Conservation (phyloP, 2,329 filamentous ascomycete genomes). For the Xylaria sp. region DNA sequence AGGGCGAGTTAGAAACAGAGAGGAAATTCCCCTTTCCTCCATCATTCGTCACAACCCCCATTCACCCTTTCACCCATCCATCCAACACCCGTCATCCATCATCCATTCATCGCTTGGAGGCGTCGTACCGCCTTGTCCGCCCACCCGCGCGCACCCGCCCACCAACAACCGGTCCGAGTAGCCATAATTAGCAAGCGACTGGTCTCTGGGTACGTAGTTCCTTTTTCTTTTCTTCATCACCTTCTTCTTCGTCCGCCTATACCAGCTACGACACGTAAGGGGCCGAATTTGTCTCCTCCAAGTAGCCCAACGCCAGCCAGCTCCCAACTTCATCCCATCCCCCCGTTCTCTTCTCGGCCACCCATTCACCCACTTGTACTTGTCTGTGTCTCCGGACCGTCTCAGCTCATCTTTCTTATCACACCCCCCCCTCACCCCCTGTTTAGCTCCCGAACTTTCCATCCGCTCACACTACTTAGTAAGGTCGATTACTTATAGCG, state of each 20-base stretch:
- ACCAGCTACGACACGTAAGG: constrained; percentile 11
- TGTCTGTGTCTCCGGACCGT: constrained; percentile 25
- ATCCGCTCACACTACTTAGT: not conserved
- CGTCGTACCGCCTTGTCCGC: constrained; percentile 40
- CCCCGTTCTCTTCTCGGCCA: too few relatives aligned
- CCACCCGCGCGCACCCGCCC: constrained; percentile 37
- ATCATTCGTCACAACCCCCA: not conserved
- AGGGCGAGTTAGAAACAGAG: not conserved
- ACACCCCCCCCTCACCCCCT: constrained; percentile 22
- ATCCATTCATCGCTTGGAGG: constrained; percentile 21
- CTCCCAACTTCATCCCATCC: not conserved
- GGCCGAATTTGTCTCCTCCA: constrained; percentile 31
- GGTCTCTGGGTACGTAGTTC: constrained; percentile 24
- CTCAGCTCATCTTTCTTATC: constrained; percentile 19
- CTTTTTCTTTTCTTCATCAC: not conserved
- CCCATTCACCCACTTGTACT: not conserved
- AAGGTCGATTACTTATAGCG: constrained; percentile 12
- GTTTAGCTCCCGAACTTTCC: constrained; percentile 15
- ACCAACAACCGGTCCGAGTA: constrained; percentile 42
- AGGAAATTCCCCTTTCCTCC: not conserved
- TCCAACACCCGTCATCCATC: not conserved
- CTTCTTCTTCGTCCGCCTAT: constrained; percentile 5
- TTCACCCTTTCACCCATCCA: constrained; percentile 4
- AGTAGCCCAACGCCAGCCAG: not conserved
- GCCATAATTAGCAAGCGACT: constrained; percentile 39